A percentile compares a stretch with the other conserved stretches of the same genome.
phyloP scores from a whole-genome alignment of 2,329 filamentous ascomycete genomes.

The Leptographium galeiforme region DNA sequence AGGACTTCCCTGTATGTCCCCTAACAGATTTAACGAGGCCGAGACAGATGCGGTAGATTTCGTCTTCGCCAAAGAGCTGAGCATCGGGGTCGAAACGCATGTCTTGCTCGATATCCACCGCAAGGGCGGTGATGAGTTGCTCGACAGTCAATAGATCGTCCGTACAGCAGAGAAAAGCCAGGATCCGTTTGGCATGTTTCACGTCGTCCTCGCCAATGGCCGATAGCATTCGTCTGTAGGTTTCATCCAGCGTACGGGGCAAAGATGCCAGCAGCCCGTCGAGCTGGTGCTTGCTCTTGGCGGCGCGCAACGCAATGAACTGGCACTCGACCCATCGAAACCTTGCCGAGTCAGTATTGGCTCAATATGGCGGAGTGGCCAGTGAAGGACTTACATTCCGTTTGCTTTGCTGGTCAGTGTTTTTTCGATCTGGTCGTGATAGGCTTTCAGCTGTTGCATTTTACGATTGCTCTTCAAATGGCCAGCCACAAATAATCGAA shows the following conservation, averaged over 20 bases:
- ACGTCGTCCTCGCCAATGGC: neutral
- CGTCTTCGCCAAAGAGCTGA: neutral
- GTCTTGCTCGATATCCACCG: neutral
- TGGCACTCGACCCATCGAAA: conserved; percentile 24
- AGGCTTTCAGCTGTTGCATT: conserved; percentile 14
- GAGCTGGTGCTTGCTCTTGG: neutral
- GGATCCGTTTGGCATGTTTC: neutral
- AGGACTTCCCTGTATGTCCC: too few relatives aligned
- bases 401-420: conserved; percentile 15
- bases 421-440: conserved; percentile 15
- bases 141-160: neutral
- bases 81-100: neutral
- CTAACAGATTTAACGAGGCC: neutral
- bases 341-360: conserved; percentile 12
- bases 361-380: too few relatives aligned
- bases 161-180: neutral
- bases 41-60: neutral
- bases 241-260: neutral
- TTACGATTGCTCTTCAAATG: conserved; percentile 12
- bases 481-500: conserved; percentile 14
- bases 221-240: neutral
- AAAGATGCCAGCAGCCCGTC: neutral
- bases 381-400: conserved; percentile 18
- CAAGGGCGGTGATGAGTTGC: neutral
- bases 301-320: conserved; percentile 14